These are phyloP conservation scores for Ilyonectria destructans DNA, from an alignment of 2,329 filamentous ascomycete genomes.

Conservation along the genomic window DNA sequence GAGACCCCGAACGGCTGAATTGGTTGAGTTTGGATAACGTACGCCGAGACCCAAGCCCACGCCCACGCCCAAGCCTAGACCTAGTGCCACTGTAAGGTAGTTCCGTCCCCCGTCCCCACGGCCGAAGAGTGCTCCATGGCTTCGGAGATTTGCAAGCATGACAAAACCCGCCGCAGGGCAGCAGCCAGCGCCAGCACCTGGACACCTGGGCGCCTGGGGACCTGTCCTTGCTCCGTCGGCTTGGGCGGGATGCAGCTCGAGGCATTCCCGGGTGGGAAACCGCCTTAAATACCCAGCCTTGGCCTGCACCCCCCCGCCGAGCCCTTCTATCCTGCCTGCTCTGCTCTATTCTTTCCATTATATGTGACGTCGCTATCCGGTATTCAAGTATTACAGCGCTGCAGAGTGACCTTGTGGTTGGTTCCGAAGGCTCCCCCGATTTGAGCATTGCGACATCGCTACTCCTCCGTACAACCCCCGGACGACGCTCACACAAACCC, in stretches of 20 bases:
- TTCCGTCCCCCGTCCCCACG: constrained; percentile 17
- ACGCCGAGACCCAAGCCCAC: neutral
- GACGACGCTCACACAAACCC: no score
- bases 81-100: neutral
- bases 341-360: neutral
- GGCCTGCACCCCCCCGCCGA: constrained; percentile 4
- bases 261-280: constrained; percentile 16
- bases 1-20: no score
- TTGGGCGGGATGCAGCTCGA: constrained; percentile 27
- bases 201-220: no score
- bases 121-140: constrained; percentile 23
- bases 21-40: constrained; percentile 1
- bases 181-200: neutral
- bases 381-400: neutral
- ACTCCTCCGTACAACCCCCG: no score
- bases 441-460: no score
- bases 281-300: constrained; percentile 43
- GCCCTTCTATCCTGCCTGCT: constrained; percentile 3
- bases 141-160: constrained; percentile 50
- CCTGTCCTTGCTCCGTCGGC: constrained; percentile 34
- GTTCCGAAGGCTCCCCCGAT: neutral
- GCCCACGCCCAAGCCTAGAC: neutral
- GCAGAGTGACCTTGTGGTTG: neutral
- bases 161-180: constrained; percentile 36
- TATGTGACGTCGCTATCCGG: constrained; percentile 7